Base-by-base conservation (phyloP, 2,329 filamentous ascomycete species). In the Clathrospora elynae region DNA sequence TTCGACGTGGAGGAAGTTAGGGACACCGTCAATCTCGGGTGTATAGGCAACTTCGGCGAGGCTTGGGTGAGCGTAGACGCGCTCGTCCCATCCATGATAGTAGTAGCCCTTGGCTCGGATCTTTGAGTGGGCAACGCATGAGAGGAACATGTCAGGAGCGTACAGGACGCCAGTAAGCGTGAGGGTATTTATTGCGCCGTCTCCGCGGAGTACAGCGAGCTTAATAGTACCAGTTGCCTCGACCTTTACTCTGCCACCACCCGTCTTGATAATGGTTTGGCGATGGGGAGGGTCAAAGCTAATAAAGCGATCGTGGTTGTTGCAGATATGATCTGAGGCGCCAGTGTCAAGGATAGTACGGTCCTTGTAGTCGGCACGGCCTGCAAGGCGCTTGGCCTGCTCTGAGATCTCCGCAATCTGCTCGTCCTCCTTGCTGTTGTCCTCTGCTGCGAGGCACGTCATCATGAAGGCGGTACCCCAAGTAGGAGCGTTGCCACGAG, bases 121-220 rank as follows among this genome's bases (percentile, higher is more conserved):
- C 29, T 31, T 31, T 11, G 14, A 31, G 29, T 31, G 14, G 29
- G 29, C n/a, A 13, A 31, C 14, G 14, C 14, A 31, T 31, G 14
- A 31, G 29, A 31, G 29, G 29, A 31, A 31, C 29, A 31, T 31
- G 12, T 31, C 11, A 31, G 29, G 29, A 31, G 29, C 29, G 29
- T 31, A 31, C 29, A 31, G 29, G 29, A 31, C 29, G 29, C 12
- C 11, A 18, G 29, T 31, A 31, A 31, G 29, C 12, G 29, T 31
- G 11, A 31, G 29, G n/a, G 29, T 31, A 31, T 31, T 18, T 9
- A 31, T 31, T 31, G 29, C 29, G 29, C 29, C 29, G 14, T 31
- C 29, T 31, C 29, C 14, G 14, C 29, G 14, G 29, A 31, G 29
- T 31, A 31, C 29, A 18, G 29, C 29, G 14, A 31, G 29, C 29